phyloP scores from a whole-genome alignment of 2,329 filamentous ascomycete species.

The Aspergillus brunneoviolaceus region DNA sequence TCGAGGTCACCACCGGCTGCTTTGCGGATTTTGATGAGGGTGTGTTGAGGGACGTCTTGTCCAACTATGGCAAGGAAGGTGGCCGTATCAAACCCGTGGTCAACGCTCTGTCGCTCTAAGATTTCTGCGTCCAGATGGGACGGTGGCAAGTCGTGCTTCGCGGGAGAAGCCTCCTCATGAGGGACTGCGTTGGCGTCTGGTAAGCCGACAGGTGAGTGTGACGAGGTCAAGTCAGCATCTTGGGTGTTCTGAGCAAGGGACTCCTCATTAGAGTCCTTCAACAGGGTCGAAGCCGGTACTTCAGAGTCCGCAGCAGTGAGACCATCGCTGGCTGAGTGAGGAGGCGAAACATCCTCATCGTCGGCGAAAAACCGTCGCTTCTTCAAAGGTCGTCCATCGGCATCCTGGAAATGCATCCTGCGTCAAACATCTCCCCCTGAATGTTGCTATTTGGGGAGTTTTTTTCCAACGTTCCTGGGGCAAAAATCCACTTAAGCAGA shows the following conservation, averaged over 20 bases:
- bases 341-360: slow-evolving; percentile 32
- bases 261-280: not conserved
- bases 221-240: not conserved
- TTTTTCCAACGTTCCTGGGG: not conserved
- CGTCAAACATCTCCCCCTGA: not conserved
- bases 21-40: slow-evolving; percentile 50
- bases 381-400: slow-evolving; percentile 58
- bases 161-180: not conserved
- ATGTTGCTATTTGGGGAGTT: not conserved
- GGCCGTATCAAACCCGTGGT: slow-evolving; percentile 53
- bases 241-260: not conserved
- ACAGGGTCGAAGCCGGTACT: slow-evolving; percentile 17
- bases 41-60: slow-evolving; percentile 46
- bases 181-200: not conserved
- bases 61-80: slow-evolving; percentile 61
- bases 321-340: slow-evolving; percentile 15
- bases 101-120: not conserved
- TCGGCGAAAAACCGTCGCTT: slow-evolving; percentile 64
- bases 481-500: not conserved
- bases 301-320: slow-evolving; percentile 13
- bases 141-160: not conserved
- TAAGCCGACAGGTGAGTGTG: not conserved
- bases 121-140: slow-evolving; percentile 1
- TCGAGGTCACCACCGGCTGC: slow-evolving; percentile 56
- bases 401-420: slow-evolving; percentile 40